A percentile compares a stretch with the other conserved stretches of the same genome.
Evolutionary conservation across 2,329 filamentous ascomycete genomes (phyloP).

Genomic region (Beauveria rudraprayagi): DNA sequence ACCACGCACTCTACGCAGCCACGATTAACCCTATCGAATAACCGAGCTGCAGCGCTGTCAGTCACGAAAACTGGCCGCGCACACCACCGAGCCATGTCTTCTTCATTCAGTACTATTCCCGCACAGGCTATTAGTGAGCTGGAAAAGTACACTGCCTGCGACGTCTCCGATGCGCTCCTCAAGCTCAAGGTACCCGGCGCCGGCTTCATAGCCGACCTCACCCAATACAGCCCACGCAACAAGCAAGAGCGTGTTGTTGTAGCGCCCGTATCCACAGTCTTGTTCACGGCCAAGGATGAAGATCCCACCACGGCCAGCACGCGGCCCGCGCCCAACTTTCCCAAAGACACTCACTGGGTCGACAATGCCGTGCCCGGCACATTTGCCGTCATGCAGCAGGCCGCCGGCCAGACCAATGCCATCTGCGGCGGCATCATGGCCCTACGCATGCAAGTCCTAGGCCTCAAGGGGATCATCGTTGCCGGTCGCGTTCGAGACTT

Average conservation of each 20-base stretch:
- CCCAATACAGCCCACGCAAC: conserved; percentile 22
- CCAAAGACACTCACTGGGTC: conserved; percentile 56
- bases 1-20: background rate
- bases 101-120: conserved; percentile 9
- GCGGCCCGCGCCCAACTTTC: conserved; percentile 39
- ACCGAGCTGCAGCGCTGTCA: background rate
- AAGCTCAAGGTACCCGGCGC: conserved; percentile 59
- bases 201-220: conserved; percentile 56
- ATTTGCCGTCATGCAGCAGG: conserved; percentile 60
- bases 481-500: conserved; percentile 62
- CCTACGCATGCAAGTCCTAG: conserved; percentile 54
- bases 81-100: conserved; percentile 9
- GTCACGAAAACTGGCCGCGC: background rate
- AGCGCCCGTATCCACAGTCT: conserved; percentile 51
- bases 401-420: conserved; percentile 57
- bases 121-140: conserved; percentile 21
- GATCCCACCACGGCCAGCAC: conserved; percentile 14
- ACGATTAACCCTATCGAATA: background rate
- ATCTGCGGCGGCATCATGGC: conserved; percentile 73
- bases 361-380: conserved; percentile 54
- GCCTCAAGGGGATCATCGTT: conserved; percentile 55
- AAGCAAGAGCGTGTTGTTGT: conserved; percentile 27
- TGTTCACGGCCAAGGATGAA: conserved; percentile 53
- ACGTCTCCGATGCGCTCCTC: conserved; percentile 66
- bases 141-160: conserved; percentile 36